Conservation (phyloP, 371 early-diverging fungal species). For the Dinochytrium kinnereticum region DNA sequence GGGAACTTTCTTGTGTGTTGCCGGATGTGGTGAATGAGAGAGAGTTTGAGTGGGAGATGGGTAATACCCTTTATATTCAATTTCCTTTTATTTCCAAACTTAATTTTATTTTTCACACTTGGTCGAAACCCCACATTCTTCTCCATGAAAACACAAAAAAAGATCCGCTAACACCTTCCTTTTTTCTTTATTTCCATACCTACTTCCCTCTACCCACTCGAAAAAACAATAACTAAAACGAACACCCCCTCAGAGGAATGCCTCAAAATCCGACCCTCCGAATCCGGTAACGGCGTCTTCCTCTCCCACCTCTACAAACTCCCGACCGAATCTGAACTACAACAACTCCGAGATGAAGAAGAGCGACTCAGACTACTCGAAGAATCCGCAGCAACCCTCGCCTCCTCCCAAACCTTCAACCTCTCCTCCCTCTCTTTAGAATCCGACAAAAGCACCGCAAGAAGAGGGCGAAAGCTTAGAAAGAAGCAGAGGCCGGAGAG, state of each 20-base stretch:
- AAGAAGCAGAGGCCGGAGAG: constrained; percentile 15
- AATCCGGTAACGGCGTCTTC: constrained; percentile 53
- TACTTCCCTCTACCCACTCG: too few relatives aligned
- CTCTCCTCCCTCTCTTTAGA: not conserved
- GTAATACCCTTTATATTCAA: constrained; percentile 26
- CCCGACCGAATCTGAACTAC: not conserved
- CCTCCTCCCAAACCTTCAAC: not conserved
- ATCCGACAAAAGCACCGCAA: not conserved
- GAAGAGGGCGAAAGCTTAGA: constrained; percentile 14
- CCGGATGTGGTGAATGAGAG: constrained; percentile 43
- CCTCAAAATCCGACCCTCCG: constrained; percentile 48
- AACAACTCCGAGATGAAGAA: not conserved
- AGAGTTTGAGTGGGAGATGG: constrained; percentile 43
- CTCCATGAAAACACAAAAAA: not conserved
- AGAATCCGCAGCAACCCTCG: not conserved
- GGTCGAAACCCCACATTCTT: too few relatives aligned
- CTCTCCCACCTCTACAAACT: constrained; percentile 41
- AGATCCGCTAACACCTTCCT: not conserved
- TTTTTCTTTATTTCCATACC: not conserved
- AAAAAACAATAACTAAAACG: not conserved
- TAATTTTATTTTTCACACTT: too few relatives aligned
- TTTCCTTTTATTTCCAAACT: too few relatives aligned
- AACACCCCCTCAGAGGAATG: constrained; percentile 41
- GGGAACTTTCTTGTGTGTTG: constrained; percentile 56
- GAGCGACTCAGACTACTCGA: not conserved